Percentiles rank a stretch among this genome's conserved stretches.
These are phyloP conservation scores for Verticillium nubilum DNA, from an alignment of 2,329 filamentous ascomycete genomes.

Conservation along the genomic window DNA sequence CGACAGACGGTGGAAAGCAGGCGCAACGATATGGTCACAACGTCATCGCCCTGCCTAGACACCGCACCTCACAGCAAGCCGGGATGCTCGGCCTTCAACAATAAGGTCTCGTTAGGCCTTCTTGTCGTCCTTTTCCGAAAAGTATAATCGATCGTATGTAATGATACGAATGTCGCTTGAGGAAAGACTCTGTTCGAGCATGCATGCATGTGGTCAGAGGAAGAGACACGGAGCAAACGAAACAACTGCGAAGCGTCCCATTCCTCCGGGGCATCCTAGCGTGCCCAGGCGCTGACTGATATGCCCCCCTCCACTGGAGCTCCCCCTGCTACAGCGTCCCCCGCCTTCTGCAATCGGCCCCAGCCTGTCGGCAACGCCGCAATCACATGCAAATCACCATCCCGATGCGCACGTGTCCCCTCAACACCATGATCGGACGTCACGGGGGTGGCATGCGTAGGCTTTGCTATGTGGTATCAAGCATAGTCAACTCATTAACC, in stretches of 20 bases:
- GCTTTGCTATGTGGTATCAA: too few species aligned
- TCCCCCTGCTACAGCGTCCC: not conserved
- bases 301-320: not conserved
- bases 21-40: not conserved
- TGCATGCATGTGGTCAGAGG: too few species aligned
- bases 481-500: too few species aligned
- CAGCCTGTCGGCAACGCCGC: not conserved
- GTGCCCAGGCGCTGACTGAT: not conserved
- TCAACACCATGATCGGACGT: not conserved
- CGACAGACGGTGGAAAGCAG: not conserved
- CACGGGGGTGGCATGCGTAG: not conserved
- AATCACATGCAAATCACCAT: slow-evolving; percentile 1
- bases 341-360: not conserved
- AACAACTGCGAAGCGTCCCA: not conserved
- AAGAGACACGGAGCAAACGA: not conserved
- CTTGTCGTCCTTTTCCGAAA: too few species aligned
- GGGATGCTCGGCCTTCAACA: too few species aligned
- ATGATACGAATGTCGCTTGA: too few species aligned
- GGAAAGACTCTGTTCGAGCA: too few species aligned
- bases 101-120: too few species aligned
- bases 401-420: not conserved
- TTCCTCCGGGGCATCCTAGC: not conserved
- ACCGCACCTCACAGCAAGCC: not conserved
- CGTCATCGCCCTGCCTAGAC: not conserved
- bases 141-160: too few species aligned